Percentiles rank a stretch among this genome's conserved stretches.
These are phyloP conservation scores for Rhizopogon vesiculosus DNA, from an alignment of 768 basidiomycete species.

Conservation along the genomic window DNA sequence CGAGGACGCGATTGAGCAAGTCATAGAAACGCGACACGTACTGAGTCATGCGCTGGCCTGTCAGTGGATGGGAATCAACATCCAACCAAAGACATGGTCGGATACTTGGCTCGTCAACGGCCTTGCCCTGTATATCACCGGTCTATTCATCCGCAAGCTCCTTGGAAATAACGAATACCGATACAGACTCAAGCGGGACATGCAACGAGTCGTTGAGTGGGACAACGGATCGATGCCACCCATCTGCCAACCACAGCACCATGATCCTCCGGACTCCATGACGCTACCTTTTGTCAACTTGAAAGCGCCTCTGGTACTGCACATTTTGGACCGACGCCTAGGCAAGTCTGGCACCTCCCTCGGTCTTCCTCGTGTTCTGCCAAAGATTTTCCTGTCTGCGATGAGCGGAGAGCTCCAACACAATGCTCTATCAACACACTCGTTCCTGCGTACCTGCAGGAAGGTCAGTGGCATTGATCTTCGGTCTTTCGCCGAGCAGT, in stretches of 20 bases:
- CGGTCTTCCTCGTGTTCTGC: slow-evolving; percentile 90
- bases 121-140: slow-evolving; percentile 84
- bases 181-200: slow-evolving; percentile 92
- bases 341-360: slow-evolving; percentile 94
- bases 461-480: slow-evolving; percentile 92
- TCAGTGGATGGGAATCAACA: slow-evolving; percentile 97
- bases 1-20: slow-evolving; percentile 89
- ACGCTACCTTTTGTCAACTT: slow-evolving; percentile 87
- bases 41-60: slow-evolving; percentile 87
- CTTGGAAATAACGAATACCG: slow-evolving; percentile 97
- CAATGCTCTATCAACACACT: slow-evolving; percentile 83
- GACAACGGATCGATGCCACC: slow-evolving; percentile 90
- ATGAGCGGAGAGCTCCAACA: slow-evolving; percentile 86
- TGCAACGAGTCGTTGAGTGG: slow-evolving; percentile 84
- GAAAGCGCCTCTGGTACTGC: slow-evolving; percentile 93
- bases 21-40: slow-evolving; percentile 82
- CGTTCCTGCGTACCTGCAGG: slow-evolving; percentile 86
- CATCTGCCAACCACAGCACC: slow-evolving; percentile 83
- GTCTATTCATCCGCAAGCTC: slow-evolving; percentile 79
- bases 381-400: slow-evolving; percentile 91
- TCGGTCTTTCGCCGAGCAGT: slow-evolving; percentile 93
- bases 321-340: slow-evolving; percentile 90
- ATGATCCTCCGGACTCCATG: slow-evolving; percentile 80
- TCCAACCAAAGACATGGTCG: slow-evolving; percentile 88
- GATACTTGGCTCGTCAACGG: slow-evolving; percentile 98